Evolutionary conservation across 73 alveolate genomes (phyloP).

Genomic region (Paramecium primaurelia): DNA sequence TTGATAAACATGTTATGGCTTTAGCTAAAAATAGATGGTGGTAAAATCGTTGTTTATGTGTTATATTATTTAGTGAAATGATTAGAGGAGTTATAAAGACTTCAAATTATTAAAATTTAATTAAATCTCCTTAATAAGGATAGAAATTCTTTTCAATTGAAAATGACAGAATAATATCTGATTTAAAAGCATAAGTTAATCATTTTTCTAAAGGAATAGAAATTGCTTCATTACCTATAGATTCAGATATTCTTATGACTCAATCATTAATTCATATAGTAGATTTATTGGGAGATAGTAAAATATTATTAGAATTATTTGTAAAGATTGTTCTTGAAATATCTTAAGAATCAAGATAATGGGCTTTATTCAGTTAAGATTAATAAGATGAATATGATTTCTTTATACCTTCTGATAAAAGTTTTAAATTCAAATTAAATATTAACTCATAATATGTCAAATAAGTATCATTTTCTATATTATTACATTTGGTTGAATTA

Average conservation of each 20-base stretch:
- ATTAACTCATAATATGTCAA: not conserved
- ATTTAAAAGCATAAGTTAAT: conserved; percentile 40
- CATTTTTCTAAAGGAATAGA: conserved; percentile 51
- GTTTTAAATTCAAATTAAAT: conserved; percentile 26
- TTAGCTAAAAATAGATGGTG: conserved; percentile 53
- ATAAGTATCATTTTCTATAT: not conserved
- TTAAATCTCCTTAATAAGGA: conserved; percentile 25
- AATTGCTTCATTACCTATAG: conserved; percentile 34
- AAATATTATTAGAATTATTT: conserved; percentile 51
- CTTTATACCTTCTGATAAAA: conserved; percentile 35
- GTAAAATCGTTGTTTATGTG: conserved; percentile 47
- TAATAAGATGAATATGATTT: conserved; percentile 12
- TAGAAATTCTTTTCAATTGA: conserved; percentile 55
- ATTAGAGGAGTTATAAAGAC: conserved; percentile 12
- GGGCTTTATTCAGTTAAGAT: conserved; percentile 47
- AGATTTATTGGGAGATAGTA: conserved; percentile 46
- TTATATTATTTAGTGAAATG: conserved; percentile 48
- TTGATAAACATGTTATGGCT: conserved; percentile 11
- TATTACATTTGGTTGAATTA: conserved; percentile 5
- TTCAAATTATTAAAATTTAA: conserved; percentile 8
- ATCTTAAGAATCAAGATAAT: conserved; percentile 13
- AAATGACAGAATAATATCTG: conserved; percentile 56
- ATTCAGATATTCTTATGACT: conserved; percentile 2
- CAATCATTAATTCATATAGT: conserved; percentile 45
- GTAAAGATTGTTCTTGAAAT: conserved; percentile 17